These are phyloP conservation scores for Pleurotus ostreatus DNA, from an alignment of 768 basidiomycete species.

Conservation along the genomic window DNA sequence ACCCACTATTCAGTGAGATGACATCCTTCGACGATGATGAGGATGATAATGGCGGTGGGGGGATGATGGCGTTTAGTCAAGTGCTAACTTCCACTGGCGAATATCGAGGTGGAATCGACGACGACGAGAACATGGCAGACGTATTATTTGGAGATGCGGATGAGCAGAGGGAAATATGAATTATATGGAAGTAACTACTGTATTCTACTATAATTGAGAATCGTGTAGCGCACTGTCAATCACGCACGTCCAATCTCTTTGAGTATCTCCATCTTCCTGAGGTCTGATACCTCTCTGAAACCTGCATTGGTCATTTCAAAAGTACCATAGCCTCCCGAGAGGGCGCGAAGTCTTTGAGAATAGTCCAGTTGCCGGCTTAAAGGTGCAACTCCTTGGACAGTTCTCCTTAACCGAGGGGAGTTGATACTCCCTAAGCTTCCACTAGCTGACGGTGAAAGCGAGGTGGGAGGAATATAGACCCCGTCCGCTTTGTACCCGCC, in stretches of 20 bases:
- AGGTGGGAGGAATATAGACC: conserved; percentile 71
- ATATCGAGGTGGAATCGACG: conserved; percentile 50
- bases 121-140: conserved; percentile 71
- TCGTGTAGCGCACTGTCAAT: background rate
- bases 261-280: conserved; percentile 67
- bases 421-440: conserved; percentile 21
- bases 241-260: conserved; percentile 75
- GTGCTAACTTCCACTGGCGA: conserved; percentile 56
- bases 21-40: conserved; percentile 27
- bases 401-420: conserved; percentile 46
- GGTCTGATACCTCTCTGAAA: conserved; percentile 61
- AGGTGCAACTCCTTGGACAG: conserved; percentile 70
- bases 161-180: conserved; percentile 58
- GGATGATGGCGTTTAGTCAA: conserved; percentile 77
- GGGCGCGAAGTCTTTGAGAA: conserved; percentile 68
- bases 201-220: no score
- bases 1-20: conserved; percentile 37
- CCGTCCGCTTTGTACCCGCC: conserved; percentile 56
- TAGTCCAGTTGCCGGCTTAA: conserved; percentile 83
- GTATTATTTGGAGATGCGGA: conserved; percentile 83
- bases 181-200: conserved; percentile 9
- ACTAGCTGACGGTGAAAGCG: conserved; percentile 68
- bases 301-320: conserved; percentile 82
- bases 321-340: conserved; percentile 77
- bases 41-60: conserved; percentile 36